Evolutionary conservation across 805 yeast species (phyloP), one percentile per base, ranked within the genome.

Genomic region (Lipomyces sp.): DNA sequence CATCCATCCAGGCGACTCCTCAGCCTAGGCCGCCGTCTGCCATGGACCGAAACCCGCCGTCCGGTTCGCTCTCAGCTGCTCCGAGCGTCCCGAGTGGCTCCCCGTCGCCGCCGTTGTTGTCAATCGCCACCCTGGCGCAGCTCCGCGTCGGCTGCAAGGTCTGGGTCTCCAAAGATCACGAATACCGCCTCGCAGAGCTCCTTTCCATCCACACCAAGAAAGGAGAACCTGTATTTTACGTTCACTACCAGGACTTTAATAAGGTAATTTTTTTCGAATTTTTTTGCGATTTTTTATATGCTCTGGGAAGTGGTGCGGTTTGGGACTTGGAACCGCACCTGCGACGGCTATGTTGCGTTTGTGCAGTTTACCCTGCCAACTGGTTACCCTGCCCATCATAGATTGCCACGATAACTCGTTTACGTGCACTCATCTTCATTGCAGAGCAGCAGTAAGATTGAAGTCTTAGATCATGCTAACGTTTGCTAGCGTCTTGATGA

Each of bases 161-260:
- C 32, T 89, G 83, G 77, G 96, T 90, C 5, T 81, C 81, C 66
- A 94, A 95, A 76, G 97, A 92, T 74, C 90, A 86, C 35, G 92
- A 89, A 69, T 84, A 83, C 67, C 82, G 97, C 68, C 76, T 87
- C 42, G 98, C 98, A 1, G 99, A 95, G 76, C 86, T 95, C 54
- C 80, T 95, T 56, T 91, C 93, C 24, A 83, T 86, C 59, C 91
- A 90, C 69, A 78, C 84, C 57, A 87, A 90, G 73, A 89, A 92
- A 75, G 91, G 93, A 13, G 85, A 89, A 67, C 86, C 87, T 39
- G 90, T 86, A 71, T 93, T 89, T 77, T 95, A 95, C 76, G 97
- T 95, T 37, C 99, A 95, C 77, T 95, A 92, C 79, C 91, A 87
- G 62, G 97, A 93, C 72, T 95, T 88, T 81, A 95, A 95, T 81